phyloP scores from a whole-genome alignment of 108 stramenopile genomes.

The Phaeodactylum tricornutum region DNA sequence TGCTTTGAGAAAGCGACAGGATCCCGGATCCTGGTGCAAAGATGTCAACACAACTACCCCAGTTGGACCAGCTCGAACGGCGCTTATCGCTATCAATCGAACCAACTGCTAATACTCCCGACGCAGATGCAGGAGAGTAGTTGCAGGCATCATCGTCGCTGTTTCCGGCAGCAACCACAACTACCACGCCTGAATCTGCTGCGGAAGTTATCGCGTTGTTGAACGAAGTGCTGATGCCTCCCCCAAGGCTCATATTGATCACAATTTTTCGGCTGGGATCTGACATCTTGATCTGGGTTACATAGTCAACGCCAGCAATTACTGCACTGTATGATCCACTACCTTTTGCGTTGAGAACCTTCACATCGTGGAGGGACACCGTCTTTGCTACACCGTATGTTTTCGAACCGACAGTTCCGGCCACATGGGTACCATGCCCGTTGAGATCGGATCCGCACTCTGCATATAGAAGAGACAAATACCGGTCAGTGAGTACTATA shows the following conservation, averaged over 20 bases:
- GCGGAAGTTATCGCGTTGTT: constrained; percentile 5
- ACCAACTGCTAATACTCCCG: constrained; percentile 32
- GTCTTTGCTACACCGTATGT: constrained; percentile 3
- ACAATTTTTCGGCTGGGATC: constrained; percentile 18
- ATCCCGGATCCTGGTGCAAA: constrained; percentile 41
- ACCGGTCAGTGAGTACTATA: too few species aligned
- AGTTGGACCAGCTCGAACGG: constrained; percentile 8
- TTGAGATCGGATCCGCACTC: too few species aligned
- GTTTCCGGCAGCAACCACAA: constrained; percentile 62
- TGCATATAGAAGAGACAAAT: too few species aligned
- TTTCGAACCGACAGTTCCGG: not conserved
- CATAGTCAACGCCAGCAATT: not conserved
- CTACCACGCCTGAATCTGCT: constrained; percentile 29
- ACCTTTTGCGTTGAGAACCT: not conserved
- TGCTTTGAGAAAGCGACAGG: constrained; percentile 7
- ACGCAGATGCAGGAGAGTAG: constrained; percentile 38
- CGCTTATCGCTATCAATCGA: constrained; percentile 2
- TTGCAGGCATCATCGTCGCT: constrained; percentile 9
- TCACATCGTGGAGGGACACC: not conserved
- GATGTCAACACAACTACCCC: constrained; percentile 19
- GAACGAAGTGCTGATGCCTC: not conserved
- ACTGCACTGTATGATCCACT: not conserved
- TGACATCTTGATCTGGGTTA: not conserved
- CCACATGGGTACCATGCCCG: constrained; percentile 9
- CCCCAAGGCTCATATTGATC: constrained; percentile 44